These are phyloP conservation scores for Capsicum chinense DNA, from an alignment of 257 asterid species.

Conservation along the genomic window DNA sequence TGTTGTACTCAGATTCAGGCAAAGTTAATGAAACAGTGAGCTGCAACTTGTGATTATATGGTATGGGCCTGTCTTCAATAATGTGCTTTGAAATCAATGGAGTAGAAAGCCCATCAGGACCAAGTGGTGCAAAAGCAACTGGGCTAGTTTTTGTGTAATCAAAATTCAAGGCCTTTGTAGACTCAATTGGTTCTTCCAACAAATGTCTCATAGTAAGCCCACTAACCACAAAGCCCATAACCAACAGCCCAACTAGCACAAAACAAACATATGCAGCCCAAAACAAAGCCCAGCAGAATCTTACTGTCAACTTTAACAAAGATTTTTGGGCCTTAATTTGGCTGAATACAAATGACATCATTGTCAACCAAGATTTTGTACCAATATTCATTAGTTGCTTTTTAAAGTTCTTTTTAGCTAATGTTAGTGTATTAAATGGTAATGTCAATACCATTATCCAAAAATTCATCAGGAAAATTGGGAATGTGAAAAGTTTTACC, in stretches of 20 bases:
- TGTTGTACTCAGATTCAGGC: conserved; percentile 70
- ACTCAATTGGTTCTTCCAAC: conserved; percentile 56
- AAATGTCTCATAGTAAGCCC: conserved; percentile 44
- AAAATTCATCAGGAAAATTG: conserved; percentile 40
- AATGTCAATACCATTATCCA: conserved; percentile 44
- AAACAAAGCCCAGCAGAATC: conserved; percentile 47
- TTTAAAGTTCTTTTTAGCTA: conserved; percentile 42
- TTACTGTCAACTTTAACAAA: conserved; percentile 40
- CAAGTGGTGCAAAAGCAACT: conserved; percentile 52
- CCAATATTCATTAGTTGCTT: conserved; percentile 37
- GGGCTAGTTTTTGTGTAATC: conserved; percentile 68
- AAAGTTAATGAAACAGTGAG: conserved; percentile 54
- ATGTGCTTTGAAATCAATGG: conserved; percentile 25
- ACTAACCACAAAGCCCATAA: conserved; percentile 48
- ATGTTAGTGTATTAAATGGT: conserved; percentile 46
- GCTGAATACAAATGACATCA: conserved; percentile 36
- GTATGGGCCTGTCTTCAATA: conserved; percentile 36
- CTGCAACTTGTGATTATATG: conserved; percentile 50
- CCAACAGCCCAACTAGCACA: conserved; percentile 46
- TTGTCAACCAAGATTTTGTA: conserved; percentile 30
- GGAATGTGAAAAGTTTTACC: conserved; percentile 47
- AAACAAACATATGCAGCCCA: conserved; percentile 53
- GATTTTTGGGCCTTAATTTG: conserved; percentile 42
- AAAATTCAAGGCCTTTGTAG: conserved; percentile 50
- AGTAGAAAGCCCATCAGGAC: conserved; percentile 29